phyloP scores from a whole-genome alignment of 208 protist species.

The Leishmania braziliensis region DNA sequence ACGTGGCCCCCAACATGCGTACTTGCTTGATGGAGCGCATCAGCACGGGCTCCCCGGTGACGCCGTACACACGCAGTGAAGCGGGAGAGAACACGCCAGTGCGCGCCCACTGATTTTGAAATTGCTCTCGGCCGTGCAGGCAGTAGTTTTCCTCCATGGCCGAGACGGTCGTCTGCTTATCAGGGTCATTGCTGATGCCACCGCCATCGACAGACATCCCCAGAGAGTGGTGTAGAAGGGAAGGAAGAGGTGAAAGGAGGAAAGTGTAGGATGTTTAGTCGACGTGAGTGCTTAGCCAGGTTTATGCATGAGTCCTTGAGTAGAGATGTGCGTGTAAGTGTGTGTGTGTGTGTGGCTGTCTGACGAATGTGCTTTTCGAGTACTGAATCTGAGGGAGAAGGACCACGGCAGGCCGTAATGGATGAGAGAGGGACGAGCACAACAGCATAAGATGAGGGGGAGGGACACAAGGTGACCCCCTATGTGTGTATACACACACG shows the following conservation, averaged over 20 bases:
- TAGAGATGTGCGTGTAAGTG: not conserved
- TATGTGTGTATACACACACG: not conserved
- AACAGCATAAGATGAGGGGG: not conserved
- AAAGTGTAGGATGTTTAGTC: not conserved
- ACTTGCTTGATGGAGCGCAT: slow-evolving; percentile 40
- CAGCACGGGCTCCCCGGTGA: slow-evolving; percentile 41
- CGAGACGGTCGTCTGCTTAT: slow-evolving; percentile 4
- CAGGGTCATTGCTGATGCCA: slow-evolving; percentile 3
- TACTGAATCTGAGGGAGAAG: not conserved
- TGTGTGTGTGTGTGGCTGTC: not conserved
- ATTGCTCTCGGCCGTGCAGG: slow-evolving; percentile 34
- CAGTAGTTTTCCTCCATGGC: slow-evolving; percentile 58
- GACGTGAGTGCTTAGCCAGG: not conserved
- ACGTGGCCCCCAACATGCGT: slow-evolving; percentile 35
- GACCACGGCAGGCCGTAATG: not conserved
- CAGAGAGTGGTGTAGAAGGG: not conserved
- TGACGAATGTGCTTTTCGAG: not conserved
- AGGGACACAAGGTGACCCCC: not conserved
- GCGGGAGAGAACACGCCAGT: slow-evolving; percentile 37
- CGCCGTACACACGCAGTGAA: slow-evolving; percentile 53
- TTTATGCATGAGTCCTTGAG: not conserved
- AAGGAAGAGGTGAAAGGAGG: not conserved
- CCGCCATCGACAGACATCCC: slow-evolving; percentile 26
- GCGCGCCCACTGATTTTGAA: slow-evolving; percentile 39
- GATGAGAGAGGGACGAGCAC: slow-evolving; percentile 4